These are phyloP conservation scores for Annona squamosa DNA, from an alignment of 164 flowering plant genomes.

Conservation along the genomic window DNA sequence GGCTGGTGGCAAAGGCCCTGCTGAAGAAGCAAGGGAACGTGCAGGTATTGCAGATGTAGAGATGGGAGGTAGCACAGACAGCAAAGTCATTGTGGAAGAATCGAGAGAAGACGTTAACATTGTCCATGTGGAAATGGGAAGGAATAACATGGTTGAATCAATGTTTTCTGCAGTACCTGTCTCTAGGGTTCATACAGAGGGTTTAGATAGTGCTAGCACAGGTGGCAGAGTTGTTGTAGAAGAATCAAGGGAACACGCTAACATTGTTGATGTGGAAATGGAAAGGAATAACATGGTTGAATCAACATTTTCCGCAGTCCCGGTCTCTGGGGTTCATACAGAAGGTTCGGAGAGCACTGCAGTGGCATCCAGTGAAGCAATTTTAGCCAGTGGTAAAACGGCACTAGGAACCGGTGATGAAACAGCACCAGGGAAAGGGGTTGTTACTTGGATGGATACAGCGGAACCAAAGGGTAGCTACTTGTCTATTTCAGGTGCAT, in stretches of 20 bases:
- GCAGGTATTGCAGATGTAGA: background rate
- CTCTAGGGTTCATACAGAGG: conserved; percentile 4
- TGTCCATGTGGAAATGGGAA: conserved; percentile 12
- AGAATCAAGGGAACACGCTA: conserved; percentile 9
- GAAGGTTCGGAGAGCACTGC: background rate
- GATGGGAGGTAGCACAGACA: too few relatives aligned
- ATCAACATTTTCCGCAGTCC: conserved; percentile 11
- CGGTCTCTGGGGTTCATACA: background rate
- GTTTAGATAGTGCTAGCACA: background rate
- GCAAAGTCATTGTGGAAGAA: conserved; percentile 1
- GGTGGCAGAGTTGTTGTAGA: background rate
- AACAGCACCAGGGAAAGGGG: conserved; percentile 3
- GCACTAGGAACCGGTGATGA: conserved; percentile 6
- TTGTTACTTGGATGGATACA: conserved; percentile 1
- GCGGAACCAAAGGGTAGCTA: background rate
- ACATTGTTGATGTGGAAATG: conserved; percentile 4
- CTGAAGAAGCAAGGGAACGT: conserved; percentile 8
- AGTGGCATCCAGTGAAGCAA: conserved; percentile 2
- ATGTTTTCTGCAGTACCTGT: conserved; percentile 13
- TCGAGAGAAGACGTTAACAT: conserved; percentile 5
- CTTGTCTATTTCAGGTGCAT: background rate
- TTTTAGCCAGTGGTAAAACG: background rate
- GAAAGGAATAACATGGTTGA: conserved; percentile 23
- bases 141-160: conserved; percentile 18
- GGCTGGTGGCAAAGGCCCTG: conserved; percentile 11